Evolutionary conservation across 2,329 filamentous ascomycete genomes (phyloP), one percentile per base, ranked within the genome.

Genomic region (Cordyceps pruinosa): DNA sequence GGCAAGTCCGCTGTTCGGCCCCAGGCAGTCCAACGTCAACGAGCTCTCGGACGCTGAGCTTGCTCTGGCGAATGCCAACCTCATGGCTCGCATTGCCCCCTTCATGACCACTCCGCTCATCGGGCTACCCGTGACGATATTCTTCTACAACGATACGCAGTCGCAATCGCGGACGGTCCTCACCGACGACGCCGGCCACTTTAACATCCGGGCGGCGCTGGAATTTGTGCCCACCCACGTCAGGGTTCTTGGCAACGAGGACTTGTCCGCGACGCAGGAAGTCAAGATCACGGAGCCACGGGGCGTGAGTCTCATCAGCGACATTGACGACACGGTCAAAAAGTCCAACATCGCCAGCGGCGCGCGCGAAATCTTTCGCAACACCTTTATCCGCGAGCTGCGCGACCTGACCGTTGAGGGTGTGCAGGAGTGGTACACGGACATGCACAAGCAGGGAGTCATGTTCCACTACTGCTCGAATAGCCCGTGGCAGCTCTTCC

Each of bases 381-480:
- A 97, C 69, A 94, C 91, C 0, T 99, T 99, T 68, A 87, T 97
- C 54, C 86, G 92, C 10, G 90, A 97, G 45, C 76, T 97, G 1
- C 78, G 74, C 3, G 90, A 93, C 59, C 77, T 97, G 46, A 90
- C 85, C 0, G 85, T 99, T 23, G 87, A 91, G 17, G 94, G 94
- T 2, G 92, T 97, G 21, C 83, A 79, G 58, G 90, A 95, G 61
- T 97, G 94, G 93, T 99, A 97, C 68, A 84, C 78, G 35, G 78
- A 78, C 21, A 79, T 99, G 73, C 81, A 88, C 39, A 78, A 85
- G 21, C 84, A 93, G 74, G 91, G 92, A 19, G 93, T 97, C 25
- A 84, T 86, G 64, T 81, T 99, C 53, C 95, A 99, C 69, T 99
- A 99, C 70, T 95, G 96, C 62, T 99, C 94, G n/a, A 99, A 99